These are phyloP conservation scores for Colletotrichum trifolii DNA, from an alignment of 2,329 filamentous ascomycete species.

Conservation along the genomic window DNA sequence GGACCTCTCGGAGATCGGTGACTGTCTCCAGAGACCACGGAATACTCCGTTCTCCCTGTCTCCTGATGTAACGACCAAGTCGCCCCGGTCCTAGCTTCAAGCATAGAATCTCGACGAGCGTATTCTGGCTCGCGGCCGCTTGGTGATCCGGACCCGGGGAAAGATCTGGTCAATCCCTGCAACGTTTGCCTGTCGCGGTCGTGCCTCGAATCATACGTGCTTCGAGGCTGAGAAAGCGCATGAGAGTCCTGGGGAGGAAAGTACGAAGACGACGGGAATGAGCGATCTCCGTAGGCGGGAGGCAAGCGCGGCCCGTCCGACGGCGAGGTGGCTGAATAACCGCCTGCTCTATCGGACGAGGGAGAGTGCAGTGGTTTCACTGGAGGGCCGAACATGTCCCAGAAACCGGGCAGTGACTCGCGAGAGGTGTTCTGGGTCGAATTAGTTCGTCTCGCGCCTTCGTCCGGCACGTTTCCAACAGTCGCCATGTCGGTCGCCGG, in stretches of 20 bases:
- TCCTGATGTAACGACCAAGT: constrained; percentile 56
- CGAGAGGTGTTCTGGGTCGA: constrained; percentile 45
- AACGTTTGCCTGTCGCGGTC: constrained; percentile 53
- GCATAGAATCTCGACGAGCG: constrained; percentile 47
- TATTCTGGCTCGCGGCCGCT: constrained; percentile 54
- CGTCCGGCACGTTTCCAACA: constrained; percentile 51
- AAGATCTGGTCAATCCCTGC: constrained; percentile 45
- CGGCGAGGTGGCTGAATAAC: constrained; percentile 57
- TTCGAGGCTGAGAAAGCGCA: constrained; percentile 56
- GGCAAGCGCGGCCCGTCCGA: constrained; percentile 58
- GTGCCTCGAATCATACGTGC: constrained; percentile 57
- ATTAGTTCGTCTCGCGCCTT: constrained; percentile 50
- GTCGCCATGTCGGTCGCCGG: constrained; percentile 56
- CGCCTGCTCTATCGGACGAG: constrained; percentile 56
- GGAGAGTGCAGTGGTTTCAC: constrained; percentile 58
- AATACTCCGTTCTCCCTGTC: constrained; percentile 56
- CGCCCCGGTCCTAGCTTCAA: constrained; percentile 49
- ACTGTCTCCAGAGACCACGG: constrained; percentile 54
- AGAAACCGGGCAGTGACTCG: constrained; percentile 66
- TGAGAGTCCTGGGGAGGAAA: constrained; percentile 54
- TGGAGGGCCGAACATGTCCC: constrained; percentile 65
- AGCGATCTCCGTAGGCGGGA: constrained; percentile 49
- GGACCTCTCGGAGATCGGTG: constrained; percentile 45
- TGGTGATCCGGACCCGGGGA: constrained; percentile 58
- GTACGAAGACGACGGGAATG: constrained; percentile 56